Evolutionary conservation across 2,329 filamentous ascomycete species (phyloP).

Genomic region (Rhexocercosporidium sp.): DNA sequence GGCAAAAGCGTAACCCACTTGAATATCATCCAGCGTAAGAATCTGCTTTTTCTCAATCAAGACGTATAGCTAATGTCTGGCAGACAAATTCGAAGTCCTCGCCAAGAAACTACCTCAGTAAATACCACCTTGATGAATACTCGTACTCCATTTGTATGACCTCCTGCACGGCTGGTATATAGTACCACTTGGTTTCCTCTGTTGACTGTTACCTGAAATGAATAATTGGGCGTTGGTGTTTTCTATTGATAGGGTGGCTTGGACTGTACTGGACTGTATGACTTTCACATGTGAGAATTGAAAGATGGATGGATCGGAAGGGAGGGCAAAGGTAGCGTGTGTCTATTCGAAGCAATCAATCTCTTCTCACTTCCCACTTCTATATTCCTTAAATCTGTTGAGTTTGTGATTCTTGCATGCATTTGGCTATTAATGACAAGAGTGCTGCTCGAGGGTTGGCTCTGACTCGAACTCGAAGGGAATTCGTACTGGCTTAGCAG

Average conservation of each 20-base stretch:
- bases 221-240: slow-evolving; percentile 6
- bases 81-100: slow-evolving; percentile 56
- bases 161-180: neutral
- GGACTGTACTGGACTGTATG: neutral
- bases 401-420: no score
- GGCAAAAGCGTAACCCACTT: slow-evolving; percentile 51
- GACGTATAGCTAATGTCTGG: slow-evolving; percentile 11
- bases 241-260: neutral
- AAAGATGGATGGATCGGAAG: neutral
- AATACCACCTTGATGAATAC: neutral
- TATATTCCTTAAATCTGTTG: no score
- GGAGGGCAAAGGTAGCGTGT: neutral
- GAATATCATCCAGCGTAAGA: slow-evolving; percentile 82
- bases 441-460: no score
- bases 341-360: slow-evolving; percentile 6
- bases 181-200: slow-evolving; percentile 6
- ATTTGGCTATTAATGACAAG: no score
- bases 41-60: neutral
- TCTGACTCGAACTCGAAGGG: no score
- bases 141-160: neutral
- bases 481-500: no score
- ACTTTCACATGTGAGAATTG: slow-evolving; percentile 5
- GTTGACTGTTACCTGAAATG: slow-evolving; percentile 8
- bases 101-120: slow-evolving; percentile 35
- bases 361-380: neutral